Evolutionary conservation across 495 filamentous ascomycete genomes (phyloP), one percentile per base, ranked within the genome.

Genomic region (Xylaria sp.): DNA sequence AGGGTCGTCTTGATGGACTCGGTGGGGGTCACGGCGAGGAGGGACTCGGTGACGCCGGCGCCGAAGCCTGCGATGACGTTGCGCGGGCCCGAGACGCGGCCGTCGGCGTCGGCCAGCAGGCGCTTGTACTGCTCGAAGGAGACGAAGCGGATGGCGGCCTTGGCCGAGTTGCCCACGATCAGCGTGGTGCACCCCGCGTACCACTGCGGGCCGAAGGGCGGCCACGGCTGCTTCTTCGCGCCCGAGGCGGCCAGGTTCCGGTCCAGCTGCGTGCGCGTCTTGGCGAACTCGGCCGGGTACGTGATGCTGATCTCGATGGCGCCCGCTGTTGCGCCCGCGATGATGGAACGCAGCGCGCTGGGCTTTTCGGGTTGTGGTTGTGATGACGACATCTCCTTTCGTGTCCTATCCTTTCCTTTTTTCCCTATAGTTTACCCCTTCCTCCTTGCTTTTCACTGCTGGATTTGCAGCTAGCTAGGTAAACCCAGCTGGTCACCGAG

Each of bases 241-340:
- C 90, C 90, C 68, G 91, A 89, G 67, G 91, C 89, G 33, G 91
- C 83, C 75, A 98, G 83, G 79, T 90, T 89, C 74, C 92, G 91
- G 75, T 99, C 98, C 75, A 99, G 91, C 80, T 99, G 96, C 65
- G 92, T 92, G 67, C 96, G 86, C 57, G 96, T 99, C 82, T 99
- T 99, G 69, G 95, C 96, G 81, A 98, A 99, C 81, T 99, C 96
- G 74, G 95, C 95, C 59, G 96, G 96, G 83, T 99, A 99, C 68
- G 96, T 98, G 75, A 99, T 97, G 69, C 94, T 90, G 84, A 99
- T 98, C 82, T 99, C 96, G 71, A 98, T 89, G 64, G 96, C 96
- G 76, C 96, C 96, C 52, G 96, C 96, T 24, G 91, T 92, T 65
- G 93, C 91, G 68, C 95, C 95, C 48, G 95, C 95, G 76, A 97